Conservation (phyloP, 2,329 filamentous ascomycete genomes). For the Aspergillus alliaceus region DNA sequence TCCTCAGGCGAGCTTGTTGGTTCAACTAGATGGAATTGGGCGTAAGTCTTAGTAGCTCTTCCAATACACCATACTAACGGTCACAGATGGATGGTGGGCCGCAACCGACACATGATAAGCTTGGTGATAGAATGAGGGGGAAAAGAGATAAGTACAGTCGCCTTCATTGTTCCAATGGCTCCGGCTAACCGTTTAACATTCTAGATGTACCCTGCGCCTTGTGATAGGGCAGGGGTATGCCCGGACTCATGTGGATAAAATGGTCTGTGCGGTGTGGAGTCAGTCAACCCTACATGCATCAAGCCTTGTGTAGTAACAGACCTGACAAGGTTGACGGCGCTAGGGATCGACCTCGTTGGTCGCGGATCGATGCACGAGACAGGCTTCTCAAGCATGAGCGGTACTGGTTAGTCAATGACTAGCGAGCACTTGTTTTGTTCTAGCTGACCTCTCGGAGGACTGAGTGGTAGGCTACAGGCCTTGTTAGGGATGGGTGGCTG, state of each 20-base stretch:
- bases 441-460: too few species aligned
- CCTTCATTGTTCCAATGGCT: not conserved
- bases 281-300: not conserved
- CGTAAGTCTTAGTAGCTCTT: constrained; percentile 4
- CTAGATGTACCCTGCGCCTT: not conserved
- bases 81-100: too few species aligned
- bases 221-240: not conserved
- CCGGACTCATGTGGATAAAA: not conserved
- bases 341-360: too few species aligned
- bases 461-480: too few species aligned
- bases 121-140: not conserved
- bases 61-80: too few species aligned
- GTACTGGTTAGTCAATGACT: too few species aligned
- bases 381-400: too few species aligned
- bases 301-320: not conserved
- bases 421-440: too few species aligned
- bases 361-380: too few species aligned
- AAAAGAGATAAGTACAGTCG: not conserved
- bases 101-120: not conserved
- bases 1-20: constrained; percentile 3
- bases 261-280: not conserved
- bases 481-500: too few species aligned
- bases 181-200: not conserved
- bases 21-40: constrained; percentile 8
- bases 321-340: too few species aligned